A percentile compares a stretch with the other conserved stretches of the same genome.
Evolutionary conservation across 148 eudicot genomes (phyloP).

Genomic region (Simmondsia chinensis): DNA sequence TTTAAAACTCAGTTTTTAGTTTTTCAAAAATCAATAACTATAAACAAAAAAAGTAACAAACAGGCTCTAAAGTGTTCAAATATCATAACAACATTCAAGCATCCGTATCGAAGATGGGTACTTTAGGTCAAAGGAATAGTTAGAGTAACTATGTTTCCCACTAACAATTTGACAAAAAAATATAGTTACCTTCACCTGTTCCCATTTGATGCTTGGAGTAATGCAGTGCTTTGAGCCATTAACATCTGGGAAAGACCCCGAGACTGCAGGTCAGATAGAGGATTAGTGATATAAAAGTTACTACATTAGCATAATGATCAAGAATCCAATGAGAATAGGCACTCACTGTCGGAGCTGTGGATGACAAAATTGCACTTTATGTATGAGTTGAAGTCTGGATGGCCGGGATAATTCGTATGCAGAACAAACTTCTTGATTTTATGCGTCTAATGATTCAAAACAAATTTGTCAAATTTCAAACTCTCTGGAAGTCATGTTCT

Average conservation of each 20-base stretch:
- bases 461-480: constrained; percentile 8
- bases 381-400: constrained; percentile 93
- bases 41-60: too few relatives aligned
- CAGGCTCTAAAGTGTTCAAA: too few relatives aligned
- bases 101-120: too few relatives aligned
- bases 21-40: too few relatives aligned
- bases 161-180: neutral
- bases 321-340: neutral
- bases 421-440: constrained; percentile 91
- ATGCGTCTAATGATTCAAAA: constrained; percentile 58
- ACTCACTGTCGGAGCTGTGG: constrained; percentile 61
- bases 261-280: constrained; percentile 36
- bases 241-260: constrained; percentile 48
- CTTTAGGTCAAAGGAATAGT: too few relatives aligned
- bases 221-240: constrained; percentile 48
- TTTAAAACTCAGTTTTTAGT: too few relatives aligned
- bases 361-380: constrained; percentile 92
- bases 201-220: constrained; percentile 92
- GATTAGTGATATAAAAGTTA: constrained; percentile 1
- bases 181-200: constrained; percentile 82
- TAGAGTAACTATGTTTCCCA: too few relatives aligned
- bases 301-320: neutral
- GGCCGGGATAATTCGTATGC: constrained; percentile 95
- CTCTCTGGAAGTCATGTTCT: too few relatives aligned
- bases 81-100: too few relatives aligned